Percentiles rank a stretch among this genome's conserved stretches.
These are phyloP conservation scores for Aureobasidium melanogenum DNA, from an alignment of 2,329 filamentous ascomycete species.

Conservation along the genomic window DNA sequence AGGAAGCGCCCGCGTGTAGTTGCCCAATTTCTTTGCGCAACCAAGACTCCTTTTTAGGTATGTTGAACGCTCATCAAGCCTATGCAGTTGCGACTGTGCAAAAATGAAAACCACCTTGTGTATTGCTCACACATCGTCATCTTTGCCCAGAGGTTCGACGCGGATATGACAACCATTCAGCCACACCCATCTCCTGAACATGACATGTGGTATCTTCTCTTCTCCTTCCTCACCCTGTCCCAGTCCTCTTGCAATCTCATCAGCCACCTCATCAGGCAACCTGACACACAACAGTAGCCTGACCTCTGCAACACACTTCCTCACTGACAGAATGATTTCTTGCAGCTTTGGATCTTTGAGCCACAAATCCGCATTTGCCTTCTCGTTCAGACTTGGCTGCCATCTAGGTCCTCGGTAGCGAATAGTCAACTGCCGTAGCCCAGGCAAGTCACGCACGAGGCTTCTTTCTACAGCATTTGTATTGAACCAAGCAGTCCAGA, in stretches of 20 bases:
- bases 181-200: conserved; percentile 7
- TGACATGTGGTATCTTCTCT: background rate
- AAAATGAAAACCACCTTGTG: background rate
- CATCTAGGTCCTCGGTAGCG: conserved; percentile 26
- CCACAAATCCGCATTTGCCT: conserved; percentile 14
- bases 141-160: conserved; percentile 7
- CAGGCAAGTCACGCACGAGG: conserved; percentile 26
- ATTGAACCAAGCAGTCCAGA: conserved; percentile 30
- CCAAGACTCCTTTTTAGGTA: background rate
- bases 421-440: conserved; percentile 22
- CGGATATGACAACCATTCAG: conserved; percentile 11
- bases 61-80: background rate
- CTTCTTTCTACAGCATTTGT: conserved; percentile 21
- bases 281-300: conserved; percentile 5
- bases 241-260: background rate
- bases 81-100: background rate
- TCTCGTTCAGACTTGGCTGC: conserved; percentile 16
- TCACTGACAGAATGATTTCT: conserved; percentile 14
- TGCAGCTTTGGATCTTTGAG: conserved; percentile 13
- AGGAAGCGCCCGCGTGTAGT: background rate
- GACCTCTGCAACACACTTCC: conserved; percentile 11
- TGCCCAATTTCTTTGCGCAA: background rate
- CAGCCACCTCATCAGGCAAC: background rate
- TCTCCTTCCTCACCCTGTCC: background rate
- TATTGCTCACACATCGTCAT: background rate